Conservation (phyloP, 306 rosid species). For the Vachellia pachyceras region DNA sequence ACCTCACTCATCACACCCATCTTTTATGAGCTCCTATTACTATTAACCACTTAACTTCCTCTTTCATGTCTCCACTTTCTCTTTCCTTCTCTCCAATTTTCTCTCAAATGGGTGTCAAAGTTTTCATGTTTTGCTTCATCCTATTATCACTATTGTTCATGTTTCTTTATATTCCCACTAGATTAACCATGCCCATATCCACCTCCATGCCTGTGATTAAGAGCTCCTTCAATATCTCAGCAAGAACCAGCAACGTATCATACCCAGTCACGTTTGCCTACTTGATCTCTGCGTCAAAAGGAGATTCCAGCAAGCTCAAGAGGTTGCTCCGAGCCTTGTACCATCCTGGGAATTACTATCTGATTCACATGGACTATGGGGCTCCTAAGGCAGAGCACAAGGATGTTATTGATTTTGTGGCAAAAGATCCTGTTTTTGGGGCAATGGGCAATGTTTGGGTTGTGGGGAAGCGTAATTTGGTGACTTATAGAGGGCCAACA, state of each 20-base stretch:
- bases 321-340: slow-evolving; percentile 68
- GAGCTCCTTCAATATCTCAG: slow-evolving; percentile 42
- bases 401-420: too few relatives aligned
- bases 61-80: slow-evolving; percentile 7
- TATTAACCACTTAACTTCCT: slow-evolving; percentile 33
- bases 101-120: slow-evolving; percentile 68
- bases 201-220: slow-evolving; percentile 41
- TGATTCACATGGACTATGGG: slow-evolving; percentile 91
- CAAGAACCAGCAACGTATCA: slow-evolving; percentile 37
- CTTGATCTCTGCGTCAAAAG: slow-evolving; percentile 83
- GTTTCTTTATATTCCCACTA: slow-evolving; percentile 61
- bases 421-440: too few relatives aligned
- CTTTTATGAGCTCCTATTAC: background rate
- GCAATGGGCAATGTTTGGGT: too few relatives aligned
- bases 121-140: slow-evolving; percentile 54
- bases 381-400: too few relatives aligned
- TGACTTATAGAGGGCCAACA: too few relatives aligned
- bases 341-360: slow-evolving; percentile 85
- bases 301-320: slow-evolving; percentile 64
- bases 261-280: slow-evolving; percentile 78
- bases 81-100: slow-evolving; percentile 39
- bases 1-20: slow-evolving; percentile 26
- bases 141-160: slow-evolving; percentile 57
- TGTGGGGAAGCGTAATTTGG: too few relatives aligned
- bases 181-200: slow-evolving; percentile 60